Evolutionary conservation across 805 yeast species (phyloP), one percentile per base, ranked within the genome.

Genomic region (Phaffomyces thermotolerans): DNA sequence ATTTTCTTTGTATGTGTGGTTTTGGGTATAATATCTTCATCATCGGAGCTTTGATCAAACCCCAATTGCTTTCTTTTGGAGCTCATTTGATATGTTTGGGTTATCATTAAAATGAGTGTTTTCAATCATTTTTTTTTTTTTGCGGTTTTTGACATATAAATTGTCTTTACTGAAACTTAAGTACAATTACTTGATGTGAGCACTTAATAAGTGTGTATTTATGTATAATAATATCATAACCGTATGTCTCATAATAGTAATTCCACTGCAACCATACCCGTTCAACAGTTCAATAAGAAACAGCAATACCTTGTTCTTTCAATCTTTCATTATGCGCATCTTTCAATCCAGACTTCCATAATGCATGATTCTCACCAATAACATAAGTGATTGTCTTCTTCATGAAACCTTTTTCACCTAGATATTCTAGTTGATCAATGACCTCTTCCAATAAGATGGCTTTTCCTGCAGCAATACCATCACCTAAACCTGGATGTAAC

Each of bases 381-480:
- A 75, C 65, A 60, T 83, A 90, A 0, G 81, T 71, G 30, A 91
- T 61, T 0, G 80, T 81, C 46, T 72, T 75, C 37, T 66, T 63
- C 44, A 64, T 59, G 57, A 78, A 83, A 13, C 90, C 91, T 20
- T 74, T 73, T 2, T 68, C 57, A 5, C 81, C 76, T 37, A 73
- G 60, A 43, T 71, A 64, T 30, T 67, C 63, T 47, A 93, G 65
- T 45, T 79, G 80, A 30, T 85, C 95, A 43, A 93, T 81, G 1
- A 89, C 74, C 47, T 86, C 95, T 45, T 86, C 95, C 36, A 93
- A 63, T 24, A 89, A 64, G 18, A 87, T 70, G 2, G 97, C 95
- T 54, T 84, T 84, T 2, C 98, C 98, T 2, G 73, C 75, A 6
- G 77, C 63, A 54, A 85, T 73, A 38, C 95, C 78, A 50, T 74